These are phyloP conservation scores for Chara braunii DNA, from an alignment of 139 green algal species.

Conservation along the genomic window DNA sequence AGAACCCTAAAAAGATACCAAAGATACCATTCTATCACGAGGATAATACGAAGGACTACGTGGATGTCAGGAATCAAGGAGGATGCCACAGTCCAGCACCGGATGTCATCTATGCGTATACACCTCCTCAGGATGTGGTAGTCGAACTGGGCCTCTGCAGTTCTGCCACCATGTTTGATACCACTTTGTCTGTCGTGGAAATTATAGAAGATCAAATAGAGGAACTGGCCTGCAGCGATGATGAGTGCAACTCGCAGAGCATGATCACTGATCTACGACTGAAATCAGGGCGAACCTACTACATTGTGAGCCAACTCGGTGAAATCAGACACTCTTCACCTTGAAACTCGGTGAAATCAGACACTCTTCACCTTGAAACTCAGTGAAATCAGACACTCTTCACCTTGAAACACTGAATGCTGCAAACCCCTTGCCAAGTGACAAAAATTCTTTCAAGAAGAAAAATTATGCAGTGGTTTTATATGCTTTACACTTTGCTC, in stretches of 20 bases:
- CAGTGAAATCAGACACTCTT: no score
- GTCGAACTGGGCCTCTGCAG: neutral
- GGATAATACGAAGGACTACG: slow-evolving; percentile 15
- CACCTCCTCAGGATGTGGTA: slow-evolving; percentile 3
- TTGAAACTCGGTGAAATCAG: no score
- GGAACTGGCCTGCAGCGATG: neutral
- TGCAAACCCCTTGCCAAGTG: no score
- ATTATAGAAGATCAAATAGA: no score
- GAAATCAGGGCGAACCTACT: slow-evolving; percentile 1
- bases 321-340: no score
- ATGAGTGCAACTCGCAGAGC: slow-evolving; percentile 3
- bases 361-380: no score
- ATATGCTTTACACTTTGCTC: no score
- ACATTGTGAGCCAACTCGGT: slow-evolving; percentile 25
- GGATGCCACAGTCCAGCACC: slow-evolving; percentile 4
- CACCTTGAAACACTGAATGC: no score
- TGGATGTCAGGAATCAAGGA: neutral
- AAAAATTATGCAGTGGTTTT: no score
- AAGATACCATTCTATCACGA: slow-evolving; percentile 27
- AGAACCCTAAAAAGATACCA: slow-evolving; percentile 21
- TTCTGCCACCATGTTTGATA: no score
- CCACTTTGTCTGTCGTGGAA: no score
- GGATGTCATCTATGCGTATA: slow-evolving; percentile 28
- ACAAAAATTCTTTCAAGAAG: no score
- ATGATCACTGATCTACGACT: slow-evolving; percentile 9